Percentiles rank a stretch among this genome's conserved stretches.
These are phyloP conservation scores for Auxenochlorella protothecoides DNA, from an alignment of 139 green algal species.

Conservation along the genomic window DNA sequence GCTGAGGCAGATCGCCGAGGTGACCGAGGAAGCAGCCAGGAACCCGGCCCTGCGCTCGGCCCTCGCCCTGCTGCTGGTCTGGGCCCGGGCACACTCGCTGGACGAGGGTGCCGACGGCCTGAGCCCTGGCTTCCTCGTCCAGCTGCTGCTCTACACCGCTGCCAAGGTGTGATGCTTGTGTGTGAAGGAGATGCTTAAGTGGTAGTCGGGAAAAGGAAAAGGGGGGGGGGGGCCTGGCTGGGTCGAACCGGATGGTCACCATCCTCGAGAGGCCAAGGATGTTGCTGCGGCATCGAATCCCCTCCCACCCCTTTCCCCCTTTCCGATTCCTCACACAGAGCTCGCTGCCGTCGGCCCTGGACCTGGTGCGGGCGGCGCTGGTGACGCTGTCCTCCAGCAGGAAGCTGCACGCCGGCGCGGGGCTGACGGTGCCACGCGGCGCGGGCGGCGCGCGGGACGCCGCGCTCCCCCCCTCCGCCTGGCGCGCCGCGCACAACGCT, in stretches of 20 bases:
- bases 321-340: conserved; percentile 11
- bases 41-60: conserved; percentile 32
- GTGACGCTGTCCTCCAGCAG: conserved; percentile 28
- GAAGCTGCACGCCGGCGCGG: background rate
- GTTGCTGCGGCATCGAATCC: background rate
- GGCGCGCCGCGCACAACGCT: conserved; percentile 21
- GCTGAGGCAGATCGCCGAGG: conserved; percentile 11
- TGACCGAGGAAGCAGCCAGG: conserved; percentile 18
- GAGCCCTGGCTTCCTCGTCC: conserved; percentile 32
- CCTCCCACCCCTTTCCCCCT: too few species aligned
- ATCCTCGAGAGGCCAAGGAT: background rate
- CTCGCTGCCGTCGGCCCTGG: conserved; percentile 37
- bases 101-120: conserved; percentile 33
- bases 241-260: too few species aligned
- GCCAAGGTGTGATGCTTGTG: too few species aligned
- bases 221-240: too few species aligned
- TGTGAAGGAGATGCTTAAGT: too few species aligned
- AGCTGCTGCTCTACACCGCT: conserved; percentile 27
- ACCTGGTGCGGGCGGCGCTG: conserved; percentile 44
- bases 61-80: conserved; percentile 52
- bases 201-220: too few species aligned
- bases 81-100: conserved; percentile 44
- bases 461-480: conserved; percentile 14
- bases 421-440: background rate
- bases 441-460: background rate